Percentiles rank a stretch among this genome's conserved stretches.
Evolutionary conservation across 805 yeast genomes (phyloP).

Genomic region (Candida berthetii): DNA sequence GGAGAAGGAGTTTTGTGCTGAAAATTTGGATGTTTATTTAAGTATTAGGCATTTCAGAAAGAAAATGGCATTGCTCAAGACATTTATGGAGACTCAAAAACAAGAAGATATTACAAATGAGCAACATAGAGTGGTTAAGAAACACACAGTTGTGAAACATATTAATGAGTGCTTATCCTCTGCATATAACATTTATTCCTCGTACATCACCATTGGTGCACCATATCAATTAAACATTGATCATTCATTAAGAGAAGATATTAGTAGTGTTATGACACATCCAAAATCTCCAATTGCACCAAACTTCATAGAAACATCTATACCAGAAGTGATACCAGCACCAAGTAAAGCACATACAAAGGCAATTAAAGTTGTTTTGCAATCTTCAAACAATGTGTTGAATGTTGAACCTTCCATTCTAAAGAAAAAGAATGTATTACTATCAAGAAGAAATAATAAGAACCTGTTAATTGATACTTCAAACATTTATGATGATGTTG

Average conservation of each 20-base stretch:
- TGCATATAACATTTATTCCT: constrained; percentile 59
- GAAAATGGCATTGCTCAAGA: constrained; percentile 36
- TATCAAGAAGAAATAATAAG: constrained; percentile 9
- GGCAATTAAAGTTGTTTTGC: neutral
- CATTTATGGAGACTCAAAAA: constrained; percentile 25
- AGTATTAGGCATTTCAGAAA: constrained; percentile 49
- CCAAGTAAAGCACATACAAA: neutral
- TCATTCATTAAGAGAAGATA: constrained; percentile 38
- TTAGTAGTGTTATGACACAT: constrained; percentile 32
- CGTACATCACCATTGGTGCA: constrained; percentile 60
- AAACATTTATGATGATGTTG: neutral
- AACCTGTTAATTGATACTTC: constrained; percentile 15
- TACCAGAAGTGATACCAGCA: neutral
- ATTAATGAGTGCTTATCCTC: constrained; percentile 52
- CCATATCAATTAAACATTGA: constrained; percentile 69
- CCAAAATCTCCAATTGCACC: constrained; percentile 27
- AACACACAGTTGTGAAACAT: constrained; percentile 29
- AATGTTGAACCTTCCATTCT: neutral
- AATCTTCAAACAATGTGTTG: neutral
- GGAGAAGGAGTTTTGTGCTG: constrained; percentile 59
- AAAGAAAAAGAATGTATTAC: neutral
- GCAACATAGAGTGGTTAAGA: constrained; percentile 7
- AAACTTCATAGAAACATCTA: neutral
- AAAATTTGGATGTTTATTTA: constrained; percentile 67
- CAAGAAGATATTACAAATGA: constrained; percentile 5